Conservation (phyloP, 768 basidiomycete genomes). For the Boletus eberwhitei region DNA sequence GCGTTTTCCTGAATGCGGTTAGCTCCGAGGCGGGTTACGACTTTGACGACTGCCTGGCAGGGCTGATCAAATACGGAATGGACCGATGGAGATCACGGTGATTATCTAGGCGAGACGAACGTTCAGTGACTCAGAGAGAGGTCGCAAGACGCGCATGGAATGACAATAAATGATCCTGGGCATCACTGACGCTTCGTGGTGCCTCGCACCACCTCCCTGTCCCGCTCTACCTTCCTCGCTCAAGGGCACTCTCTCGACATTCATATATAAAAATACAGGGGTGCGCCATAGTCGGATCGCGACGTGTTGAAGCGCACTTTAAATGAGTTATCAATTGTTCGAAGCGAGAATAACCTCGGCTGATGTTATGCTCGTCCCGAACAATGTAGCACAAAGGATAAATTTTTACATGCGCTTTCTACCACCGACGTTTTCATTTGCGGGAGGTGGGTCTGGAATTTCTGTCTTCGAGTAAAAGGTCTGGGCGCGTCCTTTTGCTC, state of each 20-base stretch:
- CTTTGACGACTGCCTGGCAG: slow-evolving; percentile 1
- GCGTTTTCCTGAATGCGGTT: neutral
- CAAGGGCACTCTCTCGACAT: slow-evolving; percentile 6
- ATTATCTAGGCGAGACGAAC: slow-evolving; percentile 16
- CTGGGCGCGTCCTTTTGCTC: slow-evolving; percentile 3
- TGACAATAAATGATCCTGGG: neutral
- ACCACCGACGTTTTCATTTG: slow-evolving; percentile 16
- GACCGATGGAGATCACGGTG: slow-evolving; percentile 22
- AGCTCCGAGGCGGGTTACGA: slow-evolving; percentile 5
- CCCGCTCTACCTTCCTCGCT: slow-evolving; percentile 13
- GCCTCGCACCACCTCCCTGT: neutral
- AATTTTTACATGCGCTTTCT: slow-evolving; percentile 4
- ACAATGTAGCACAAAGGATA: slow-evolving; percentile 8
- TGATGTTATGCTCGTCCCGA: too few relatives aligned
- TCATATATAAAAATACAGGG: neutral
- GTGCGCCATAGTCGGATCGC: slow-evolving; percentile 11
- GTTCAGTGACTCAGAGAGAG: neutral
- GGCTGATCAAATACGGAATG: slow-evolving; percentile 17
- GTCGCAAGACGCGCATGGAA: neutral
- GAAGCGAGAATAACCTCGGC: slow-evolving; percentile 6
- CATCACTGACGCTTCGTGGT: slow-evolving; percentile 4
- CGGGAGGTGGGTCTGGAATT: slow-evolving; percentile 6
- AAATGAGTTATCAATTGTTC: slow-evolving; percentile 2
- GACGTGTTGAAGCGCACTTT: neutral
- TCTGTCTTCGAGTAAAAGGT: neutral